phyloP scores from a whole-genome alignment of 768 basidiomycete species.

The Tylopilus subfusipes region DNA sequence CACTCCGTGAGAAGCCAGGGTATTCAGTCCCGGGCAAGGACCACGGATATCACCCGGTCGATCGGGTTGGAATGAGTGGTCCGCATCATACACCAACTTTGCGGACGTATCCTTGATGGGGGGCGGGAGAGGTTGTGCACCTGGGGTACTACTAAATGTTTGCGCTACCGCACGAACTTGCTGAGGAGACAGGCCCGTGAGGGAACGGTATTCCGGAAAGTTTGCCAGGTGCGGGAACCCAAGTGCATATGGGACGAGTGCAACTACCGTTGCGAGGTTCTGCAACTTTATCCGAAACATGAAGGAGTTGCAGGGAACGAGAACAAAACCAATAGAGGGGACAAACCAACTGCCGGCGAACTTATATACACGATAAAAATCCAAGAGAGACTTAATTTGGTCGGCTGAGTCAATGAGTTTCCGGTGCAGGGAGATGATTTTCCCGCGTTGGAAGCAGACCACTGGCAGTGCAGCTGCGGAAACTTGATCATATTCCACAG shows the following conservation, averaged over 20 bases:
- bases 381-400: neutral
- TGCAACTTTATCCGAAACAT: slow-evolving; percentile 5
- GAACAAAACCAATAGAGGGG: neutral
- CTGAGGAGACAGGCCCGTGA: slow-evolving; percentile 17
- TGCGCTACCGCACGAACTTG: slow-evolving; percentile 13
- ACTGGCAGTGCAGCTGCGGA: neutral
- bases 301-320: neutral
- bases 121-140: slow-evolving; percentile 22
- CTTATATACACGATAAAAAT: slow-evolving; percentile 1
- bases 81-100: slow-evolving; percentile 19
- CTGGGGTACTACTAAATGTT: slow-evolving; percentile 18
- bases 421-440: neutral
- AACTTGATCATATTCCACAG: neutral
- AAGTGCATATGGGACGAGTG: slow-evolving; percentile 3
- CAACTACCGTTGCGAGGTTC: neutral
- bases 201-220: slow-evolving; percentile 22
- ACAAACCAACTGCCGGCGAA: neutral
- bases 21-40: slow-evolving; percentile 26
- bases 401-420: neutral
- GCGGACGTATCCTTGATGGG: slow-evolving; percentile 23
- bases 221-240: slow-evolving; percentile 14
- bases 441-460: neutral
- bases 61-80: slow-evolving; percentile 15
- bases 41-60: slow-evolving; percentile 24
- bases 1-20: slow-evolving; percentile 28